Percentiles rank a stretch among this genome's conserved stretches.
Conservation (phyloP, 2,329 filamentous ascomycete species). For the Huntiella savannae region DNA sequence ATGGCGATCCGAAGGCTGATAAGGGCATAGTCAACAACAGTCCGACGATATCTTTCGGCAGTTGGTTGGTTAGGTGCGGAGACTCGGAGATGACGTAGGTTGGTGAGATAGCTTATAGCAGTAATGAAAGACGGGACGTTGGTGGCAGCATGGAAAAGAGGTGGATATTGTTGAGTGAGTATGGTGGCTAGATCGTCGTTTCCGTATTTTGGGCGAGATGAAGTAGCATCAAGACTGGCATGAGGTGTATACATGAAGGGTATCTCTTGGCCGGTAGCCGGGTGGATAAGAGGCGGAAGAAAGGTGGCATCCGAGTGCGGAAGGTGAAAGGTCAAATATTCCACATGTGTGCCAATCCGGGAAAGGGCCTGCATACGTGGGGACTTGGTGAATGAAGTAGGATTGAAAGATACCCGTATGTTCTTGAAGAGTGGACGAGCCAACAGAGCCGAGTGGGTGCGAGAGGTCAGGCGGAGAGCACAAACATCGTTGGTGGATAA, state of each 20-base stretch:
- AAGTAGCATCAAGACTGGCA: conserved; percentile 39
- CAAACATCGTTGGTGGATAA: conserved; percentile 34
- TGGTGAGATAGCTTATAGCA: conserved; percentile 48
- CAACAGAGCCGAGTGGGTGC: conserved; percentile 50
- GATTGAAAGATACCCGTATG: conserved; percentile 49
- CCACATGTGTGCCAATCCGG: conserved; percentile 59
- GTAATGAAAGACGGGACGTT: conserved; percentile 72
- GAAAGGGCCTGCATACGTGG: conserved; percentile 55
- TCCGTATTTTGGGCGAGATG: conserved; percentile 58
- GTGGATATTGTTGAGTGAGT: conserved; percentile 70
- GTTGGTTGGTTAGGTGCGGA: conserved; percentile 55
- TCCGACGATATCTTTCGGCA: conserved; percentile 51
- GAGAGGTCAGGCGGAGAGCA: conserved; percentile 45
- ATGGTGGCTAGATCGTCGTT: conserved; percentile 62
- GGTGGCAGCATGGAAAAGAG: conserved; percentile 74
- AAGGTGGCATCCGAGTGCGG: conserved; percentile 63
- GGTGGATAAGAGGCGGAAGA: conserved; percentile 67
- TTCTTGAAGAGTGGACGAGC: conserved; percentile 52
- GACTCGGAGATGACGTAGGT: conserved; percentile 55
- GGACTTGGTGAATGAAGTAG: conserved; percentile 57
- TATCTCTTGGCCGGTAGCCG: conserved; percentile 56
- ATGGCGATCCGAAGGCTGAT: conserved; percentile 72
- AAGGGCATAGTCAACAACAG: conserved; percentile 71
- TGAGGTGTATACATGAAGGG: conserved; percentile 69
- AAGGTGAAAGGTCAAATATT: conserved; percentile 59